Percentiles rank a stretch among this genome's conserved stretches.
phyloP scores from a whole-genome alignment of 2,329 filamentous ascomycete species.

The Harringtonia lauricola region DNA sequence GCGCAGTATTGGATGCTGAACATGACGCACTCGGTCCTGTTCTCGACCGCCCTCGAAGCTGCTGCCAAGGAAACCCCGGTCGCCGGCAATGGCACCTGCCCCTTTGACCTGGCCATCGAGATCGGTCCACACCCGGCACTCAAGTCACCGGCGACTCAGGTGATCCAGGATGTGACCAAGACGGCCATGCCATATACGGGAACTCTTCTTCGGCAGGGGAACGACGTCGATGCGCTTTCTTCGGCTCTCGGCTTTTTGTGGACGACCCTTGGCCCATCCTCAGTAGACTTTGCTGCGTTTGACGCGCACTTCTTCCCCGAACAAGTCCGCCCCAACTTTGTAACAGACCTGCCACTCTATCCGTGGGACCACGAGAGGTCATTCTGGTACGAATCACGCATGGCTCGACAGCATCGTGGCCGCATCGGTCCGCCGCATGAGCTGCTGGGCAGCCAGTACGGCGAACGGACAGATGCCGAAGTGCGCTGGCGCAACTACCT shows the following conservation, averaged over 20 bases:
- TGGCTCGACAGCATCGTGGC: constrained; percentile 6
- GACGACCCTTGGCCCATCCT: too few relatives aligned
- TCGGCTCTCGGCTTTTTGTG: too few relatives aligned
- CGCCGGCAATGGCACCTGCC: too few relatives aligned
- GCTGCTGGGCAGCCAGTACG: constrained; percentile 11
- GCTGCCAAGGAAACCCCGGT: too few relatives aligned
- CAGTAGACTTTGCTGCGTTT: too few relatives aligned
- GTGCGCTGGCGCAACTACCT: constrained; percentile 10
- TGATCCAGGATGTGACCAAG: too few relatives aligned
- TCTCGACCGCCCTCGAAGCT: too few relatives aligned
- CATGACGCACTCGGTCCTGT: constrained; percentile 30
- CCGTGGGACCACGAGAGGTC: constrained; percentile 11
- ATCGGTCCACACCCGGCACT: constrained; percentile 34
- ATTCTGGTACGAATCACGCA: constrained; percentile 10
- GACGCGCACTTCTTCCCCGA: not conserved
- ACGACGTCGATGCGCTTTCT: too few relatives aligned
- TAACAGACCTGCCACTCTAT: constrained; percentile 9
- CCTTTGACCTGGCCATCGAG: constrained; percentile 29
- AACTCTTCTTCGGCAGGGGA: too few relatives aligned
- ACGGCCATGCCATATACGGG: too few relatives aligned
- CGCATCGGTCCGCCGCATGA: constrained; percentile 8
- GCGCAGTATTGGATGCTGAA: constrained; percentile 33
- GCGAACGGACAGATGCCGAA: constrained; percentile 9
- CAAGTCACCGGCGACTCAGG: constrained; percentile 15
- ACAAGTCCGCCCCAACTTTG: too few relatives aligned